A percentile compares a stretch with the other conserved stretches of the same genome.
These are phyloP conservation scores for Venturia pyrina DNA, from an alignment of 2,329 filamentous ascomycete species.

Conservation along the genomic window DNA sequence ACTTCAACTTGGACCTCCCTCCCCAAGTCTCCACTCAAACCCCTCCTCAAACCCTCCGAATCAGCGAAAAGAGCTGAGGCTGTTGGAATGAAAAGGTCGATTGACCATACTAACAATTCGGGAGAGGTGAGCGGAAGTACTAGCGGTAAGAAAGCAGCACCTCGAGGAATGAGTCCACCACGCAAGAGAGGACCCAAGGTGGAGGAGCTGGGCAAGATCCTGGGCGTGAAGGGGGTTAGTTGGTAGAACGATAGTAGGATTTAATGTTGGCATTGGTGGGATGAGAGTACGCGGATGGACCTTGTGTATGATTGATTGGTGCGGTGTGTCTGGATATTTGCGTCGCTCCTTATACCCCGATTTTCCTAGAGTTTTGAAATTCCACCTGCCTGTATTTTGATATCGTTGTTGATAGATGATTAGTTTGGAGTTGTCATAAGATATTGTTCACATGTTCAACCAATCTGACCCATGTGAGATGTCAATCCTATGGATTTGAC, in stretches of 20 bases:
- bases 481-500: no score
- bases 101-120: background rate
- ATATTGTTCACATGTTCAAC: no score
- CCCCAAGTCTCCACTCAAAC: background rate
- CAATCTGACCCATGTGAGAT: no score
- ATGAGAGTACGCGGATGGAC: background rate
- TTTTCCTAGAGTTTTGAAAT: no score
- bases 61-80: background rate
- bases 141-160: background rate
- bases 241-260: background rate
- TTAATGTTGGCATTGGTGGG: background rate
- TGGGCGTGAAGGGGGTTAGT: background rate
- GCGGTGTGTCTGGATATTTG: no score
- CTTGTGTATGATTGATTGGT: no score
- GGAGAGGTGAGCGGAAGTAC: background rate
- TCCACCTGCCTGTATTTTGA: no score
- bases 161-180: background rate
- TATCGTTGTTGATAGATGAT: no score
- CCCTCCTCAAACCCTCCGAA: background rate
- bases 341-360: no score
- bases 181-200: background rate
- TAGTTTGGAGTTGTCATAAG: no score
- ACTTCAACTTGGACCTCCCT: background rate
- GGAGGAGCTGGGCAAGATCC: background rate
- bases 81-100: background rate